Base-by-base conservation (phyloP, 2,329 filamentous ascomycete species). In the Drechslera avenae region DNA sequence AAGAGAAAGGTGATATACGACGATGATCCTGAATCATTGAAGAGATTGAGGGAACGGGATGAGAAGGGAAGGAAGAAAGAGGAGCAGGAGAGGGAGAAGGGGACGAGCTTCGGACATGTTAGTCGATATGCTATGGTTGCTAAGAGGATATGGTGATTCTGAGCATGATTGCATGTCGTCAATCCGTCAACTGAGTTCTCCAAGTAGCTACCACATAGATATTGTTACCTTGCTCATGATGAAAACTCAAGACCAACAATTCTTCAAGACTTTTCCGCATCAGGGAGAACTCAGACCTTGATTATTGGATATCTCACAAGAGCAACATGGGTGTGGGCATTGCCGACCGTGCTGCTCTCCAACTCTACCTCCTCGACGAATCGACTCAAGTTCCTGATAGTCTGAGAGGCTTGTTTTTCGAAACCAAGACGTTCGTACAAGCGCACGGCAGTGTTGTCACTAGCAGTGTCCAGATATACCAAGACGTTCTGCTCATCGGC, bases 81-180 rank as follows among this genome's bases (percentile, higher is more conserved):
- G 59, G 81, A 80, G 18, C 75, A 72, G 52, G 76, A 80, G 30
- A 76, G 77, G 44, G 81, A 81, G 41, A 46, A 67, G 54, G 71
- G 73, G 47, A 81, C 83, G 44, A 85, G 83, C 70, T 84, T 85
- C 74, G 88, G 81, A 66, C 85, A 77, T 70, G 90, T 86, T 56
- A 85, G 81, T 62, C 82, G 94, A 64, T 99, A 97, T 76, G 91
- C 91, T 69, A 97, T 97, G 94, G 87, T 91, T 63, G 90, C 91
- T 0, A 97, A 97, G 81, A 83, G 94, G 70, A 99, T 99, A 64
- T 99, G 94, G 94, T 97, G 76, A 65, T 39, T 14, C n/a, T 19
- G 10, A n/a, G 10, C 5, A 21, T 9, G 14, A 13, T 21, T 35
- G 19, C 5, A 12, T 23, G 9, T 30, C 14, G 9, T 3, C 17